phyloP scores from a whole-genome alignment of 495 filamentous ascomycete species.

The Lasiosphaeria ovina region DNA sequence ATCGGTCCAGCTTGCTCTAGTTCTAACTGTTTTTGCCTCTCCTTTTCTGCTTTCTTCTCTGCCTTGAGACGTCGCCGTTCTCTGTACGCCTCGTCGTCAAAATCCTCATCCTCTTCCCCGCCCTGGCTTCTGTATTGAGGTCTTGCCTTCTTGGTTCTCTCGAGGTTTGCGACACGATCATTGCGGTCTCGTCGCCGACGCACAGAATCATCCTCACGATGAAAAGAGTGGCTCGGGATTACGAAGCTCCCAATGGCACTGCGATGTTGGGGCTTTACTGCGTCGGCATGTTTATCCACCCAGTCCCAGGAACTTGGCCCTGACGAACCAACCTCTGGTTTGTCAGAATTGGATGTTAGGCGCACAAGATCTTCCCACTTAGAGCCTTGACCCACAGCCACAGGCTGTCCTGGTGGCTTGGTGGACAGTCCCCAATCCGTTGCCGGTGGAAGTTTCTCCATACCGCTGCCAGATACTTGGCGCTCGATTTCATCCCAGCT shows the following conservation, averaged over 20 bases:
- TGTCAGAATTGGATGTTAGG: no score
- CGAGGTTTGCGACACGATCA: background rate
- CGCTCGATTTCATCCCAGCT: no score
- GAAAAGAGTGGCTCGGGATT: background rate
- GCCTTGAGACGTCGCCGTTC: slow-evolving; percentile 38
- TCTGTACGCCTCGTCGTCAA: slow-evolving; percentile 31
- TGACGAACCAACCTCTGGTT: background rate
- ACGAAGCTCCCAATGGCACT: background rate
- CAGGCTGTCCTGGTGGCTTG: no score
- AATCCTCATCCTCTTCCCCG: slow-evolving; percentile 32
- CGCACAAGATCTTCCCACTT: no score
- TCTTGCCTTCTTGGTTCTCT: slow-evolving; percentile 21
- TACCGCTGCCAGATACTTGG: no score
- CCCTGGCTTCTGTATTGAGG: slow-evolving; percentile 6
- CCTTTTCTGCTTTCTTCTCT: slow-evolving; percentile 36
- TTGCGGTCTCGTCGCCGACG: background rate
- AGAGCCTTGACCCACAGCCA: no score
- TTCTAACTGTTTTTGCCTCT: slow-evolving; percentile 30
- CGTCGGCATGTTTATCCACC: slow-evolving; percentile 4
- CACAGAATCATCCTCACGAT: background rate
- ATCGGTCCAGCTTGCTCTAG: slow-evolving; percentile 28
- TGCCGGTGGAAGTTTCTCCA: no score
- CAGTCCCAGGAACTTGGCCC: slow-evolving; percentile 2
- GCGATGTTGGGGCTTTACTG: background rate
- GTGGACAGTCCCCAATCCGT: no score